phyloP scores from a whole-genome alignment of 257 asterid species.

The Ilex asprella region DNA sequence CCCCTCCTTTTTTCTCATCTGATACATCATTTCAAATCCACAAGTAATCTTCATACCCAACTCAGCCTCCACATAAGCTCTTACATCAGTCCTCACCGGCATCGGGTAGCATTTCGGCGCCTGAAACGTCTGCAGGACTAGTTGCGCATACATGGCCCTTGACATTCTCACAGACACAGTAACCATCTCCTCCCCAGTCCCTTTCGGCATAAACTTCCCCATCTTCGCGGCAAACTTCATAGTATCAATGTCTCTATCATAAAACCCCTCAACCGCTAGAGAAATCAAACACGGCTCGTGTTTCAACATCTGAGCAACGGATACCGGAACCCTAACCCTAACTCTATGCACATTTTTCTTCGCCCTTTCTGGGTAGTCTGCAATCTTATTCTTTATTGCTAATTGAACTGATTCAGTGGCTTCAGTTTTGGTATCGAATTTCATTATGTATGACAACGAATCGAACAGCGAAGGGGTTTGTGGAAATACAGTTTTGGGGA shows the following conservation, averaged over 20 bases:
- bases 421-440: background rate
- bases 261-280: slow-evolving; percentile 79
- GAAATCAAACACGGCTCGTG: slow-evolving; percentile 64
- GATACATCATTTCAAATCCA: slow-evolving; percentile 95
- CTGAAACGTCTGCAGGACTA: slow-evolving; percentile 78
- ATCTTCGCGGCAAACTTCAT: slow-evolving; percentile 76
- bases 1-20: slow-evolving; percentile 65
- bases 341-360: slow-evolving; percentile 55
- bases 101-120: slow-evolving; percentile 76
- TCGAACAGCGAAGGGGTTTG: slow-evolving; percentile 37
- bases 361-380: slow-evolving; percentile 63
- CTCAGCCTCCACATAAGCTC: slow-evolving; percentile 69
- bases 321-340: slow-evolving; percentile 58
- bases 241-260: slow-evolving; percentile 80
- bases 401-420: slow-evolving; percentile 61
- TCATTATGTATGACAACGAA: slow-evolving; percentile 35
- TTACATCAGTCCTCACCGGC: slow-evolving; percentile 61
- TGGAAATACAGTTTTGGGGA: slow-evolving; percentile 42
- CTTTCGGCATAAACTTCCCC: slow-evolving; percentile 64
- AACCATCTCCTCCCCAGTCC: slow-evolving; percentile 69
- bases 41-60: slow-evolving; percentile 86
- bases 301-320: slow-evolving; percentile 74
- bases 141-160: slow-evolving; percentile 92
- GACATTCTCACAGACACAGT: slow-evolving; percentile 67
- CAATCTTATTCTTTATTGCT: slow-evolving; percentile 54